These are phyloP conservation scores for Wallacemonas sp. DNA, from an alignment of 208 protist species.

Conservation along the genomic window DNA sequence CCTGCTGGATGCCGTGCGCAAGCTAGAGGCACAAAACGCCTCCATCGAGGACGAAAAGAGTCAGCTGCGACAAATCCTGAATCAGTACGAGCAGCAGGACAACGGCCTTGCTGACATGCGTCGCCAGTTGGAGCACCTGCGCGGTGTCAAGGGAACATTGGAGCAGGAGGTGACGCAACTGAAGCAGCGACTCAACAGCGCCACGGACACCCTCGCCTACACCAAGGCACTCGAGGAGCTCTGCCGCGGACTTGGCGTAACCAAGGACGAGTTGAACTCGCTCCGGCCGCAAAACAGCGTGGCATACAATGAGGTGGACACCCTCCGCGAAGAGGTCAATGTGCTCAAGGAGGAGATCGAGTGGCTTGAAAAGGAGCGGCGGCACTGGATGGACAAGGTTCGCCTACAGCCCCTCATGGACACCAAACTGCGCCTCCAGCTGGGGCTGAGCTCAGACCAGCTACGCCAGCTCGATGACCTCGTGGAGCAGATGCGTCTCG, in stretches of 20 bases:
- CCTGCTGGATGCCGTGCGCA: constrained; percentile 61
- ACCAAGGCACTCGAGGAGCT: constrained; percentile 81
- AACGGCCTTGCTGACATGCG: constrained; percentile 72
- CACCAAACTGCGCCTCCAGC: constrained; percentile 83
- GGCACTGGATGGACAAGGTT: constrained; percentile 91
- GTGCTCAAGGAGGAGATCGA: constrained; percentile 86
- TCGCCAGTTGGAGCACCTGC: constrained; percentile 56
- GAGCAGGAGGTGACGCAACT: constrained; percentile 84
- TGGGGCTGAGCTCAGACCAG: constrained; percentile 83
- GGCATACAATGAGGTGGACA: constrained; percentile 81
- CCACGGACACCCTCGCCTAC: constrained; percentile 87
- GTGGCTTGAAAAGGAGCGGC: constrained; percentile 87
- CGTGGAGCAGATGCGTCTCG: constrained; percentile 84
- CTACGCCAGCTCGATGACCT: constrained; percentile 80
- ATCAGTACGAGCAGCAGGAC: constrained; percentile 76
- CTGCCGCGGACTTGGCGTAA: constrained; percentile 77
- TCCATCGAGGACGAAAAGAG: constrained; percentile 69
- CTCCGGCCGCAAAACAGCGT: constrained; percentile 58
- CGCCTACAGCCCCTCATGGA: constrained; percentile 87
- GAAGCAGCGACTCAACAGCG: constrained; percentile 71
- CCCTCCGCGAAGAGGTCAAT: constrained; percentile 71
- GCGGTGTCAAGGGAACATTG: constrained; percentile 62
- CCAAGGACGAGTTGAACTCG: constrained; percentile 86
- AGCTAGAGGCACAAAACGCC: constrained; percentile 68
- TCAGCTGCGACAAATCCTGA: constrained; percentile 54